Conservation (phyloP, 768 basidiomycete species). For the Tricholoma terreum region DNA sequence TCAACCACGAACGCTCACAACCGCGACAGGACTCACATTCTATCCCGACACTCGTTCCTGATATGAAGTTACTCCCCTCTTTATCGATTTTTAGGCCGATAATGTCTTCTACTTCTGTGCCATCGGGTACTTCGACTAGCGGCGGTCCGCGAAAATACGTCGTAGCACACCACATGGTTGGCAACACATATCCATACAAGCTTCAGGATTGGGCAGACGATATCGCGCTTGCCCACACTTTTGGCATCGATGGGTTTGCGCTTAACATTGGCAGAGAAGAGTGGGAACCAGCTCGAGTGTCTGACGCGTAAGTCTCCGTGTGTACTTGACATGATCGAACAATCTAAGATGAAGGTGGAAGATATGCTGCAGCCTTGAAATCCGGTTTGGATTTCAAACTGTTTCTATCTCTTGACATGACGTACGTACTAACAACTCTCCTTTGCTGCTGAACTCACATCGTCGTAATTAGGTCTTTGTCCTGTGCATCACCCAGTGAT, state of each 20-base stretch:
- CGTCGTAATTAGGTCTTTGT: conserved; percentile 41
- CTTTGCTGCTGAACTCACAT: neutral
- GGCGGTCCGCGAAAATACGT: conserved; percentile 41
- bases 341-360: conserved; percentile 17
- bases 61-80: neutral
- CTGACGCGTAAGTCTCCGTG: conserved; percentile 50
- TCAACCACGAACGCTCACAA: no score
- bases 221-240: conserved; percentile 50
- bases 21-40: neutral
- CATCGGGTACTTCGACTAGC: conserved; percentile 12
- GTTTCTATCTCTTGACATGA: conserved; percentile 79
- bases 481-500: conserved; percentile 47
- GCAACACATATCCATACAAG: conserved; percentile 65
- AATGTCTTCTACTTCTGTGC: conserved; percentile 2
- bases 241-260: conserved; percentile 67
- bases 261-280: conserved; percentile 64
- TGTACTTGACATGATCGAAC: neutral
- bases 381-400: conserved; percentile 61
- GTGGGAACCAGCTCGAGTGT: conserved; percentile 62
- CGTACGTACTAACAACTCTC: conserved; percentile 37
- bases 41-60: neutral
- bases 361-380: conserved; percentile 54
- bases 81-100: neutral
- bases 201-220: conserved; percentile 46
- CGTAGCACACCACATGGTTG: conserved; percentile 61